Evolutionary conservation across 768 basidiomycete genomes (phyloP).

Genomic region (Trametes cingulata): DNA sequence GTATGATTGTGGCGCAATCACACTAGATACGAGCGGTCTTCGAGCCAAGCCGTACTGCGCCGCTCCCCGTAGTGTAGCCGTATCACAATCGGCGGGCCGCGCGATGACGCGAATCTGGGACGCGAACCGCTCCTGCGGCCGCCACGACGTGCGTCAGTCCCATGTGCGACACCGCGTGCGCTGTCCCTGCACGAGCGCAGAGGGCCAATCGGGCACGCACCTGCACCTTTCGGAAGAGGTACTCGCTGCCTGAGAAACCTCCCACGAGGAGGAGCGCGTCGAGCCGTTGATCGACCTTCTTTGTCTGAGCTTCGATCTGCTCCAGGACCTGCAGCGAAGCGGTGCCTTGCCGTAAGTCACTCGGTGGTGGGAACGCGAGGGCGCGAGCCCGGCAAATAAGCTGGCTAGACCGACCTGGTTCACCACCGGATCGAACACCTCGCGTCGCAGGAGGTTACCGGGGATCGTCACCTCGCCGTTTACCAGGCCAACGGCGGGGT

Average conservation of each 20-base stretch:
- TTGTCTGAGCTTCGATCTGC: constrained; percentile 75
- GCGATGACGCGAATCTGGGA: constrained; percentile 72
- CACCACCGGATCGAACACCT: constrained; percentile 89
- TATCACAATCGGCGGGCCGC: constrained; percentile 84
- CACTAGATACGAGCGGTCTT: constrained; percentile 73
- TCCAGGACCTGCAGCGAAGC: constrained; percentile 59
- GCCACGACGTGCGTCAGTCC: neutral
- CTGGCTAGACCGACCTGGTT: constrained; percentile 53
- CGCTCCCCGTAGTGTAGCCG: constrained; percentile 86
- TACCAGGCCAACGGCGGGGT: constrained; percentile 74
- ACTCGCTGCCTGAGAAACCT: constrained; percentile 86
- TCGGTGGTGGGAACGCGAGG: constrained; percentile 4
- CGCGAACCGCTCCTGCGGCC: constrained; percentile 60
- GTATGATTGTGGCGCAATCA: constrained; percentile 82
- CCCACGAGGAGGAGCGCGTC: constrained; percentile 88
- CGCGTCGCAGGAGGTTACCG: constrained; percentile 72
- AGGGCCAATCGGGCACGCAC: constrained; percentile 41
- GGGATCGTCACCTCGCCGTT: constrained; percentile 86
- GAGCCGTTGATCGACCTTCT: constrained; percentile 65
- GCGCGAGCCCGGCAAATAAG: constrained; percentile 15
- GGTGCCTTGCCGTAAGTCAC: constrained; percentile 16
- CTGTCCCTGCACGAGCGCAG: constrained; percentile 4
- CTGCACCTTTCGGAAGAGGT: constrained; percentile 78
- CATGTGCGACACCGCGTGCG: constrained; percentile 7
- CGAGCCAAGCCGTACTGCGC: constrained; percentile 84